These are phyloP conservation scores for Blastocystis hominis DNA, from an alignment of 352 stramenopile species.

Conservation along the genomic window DNA sequence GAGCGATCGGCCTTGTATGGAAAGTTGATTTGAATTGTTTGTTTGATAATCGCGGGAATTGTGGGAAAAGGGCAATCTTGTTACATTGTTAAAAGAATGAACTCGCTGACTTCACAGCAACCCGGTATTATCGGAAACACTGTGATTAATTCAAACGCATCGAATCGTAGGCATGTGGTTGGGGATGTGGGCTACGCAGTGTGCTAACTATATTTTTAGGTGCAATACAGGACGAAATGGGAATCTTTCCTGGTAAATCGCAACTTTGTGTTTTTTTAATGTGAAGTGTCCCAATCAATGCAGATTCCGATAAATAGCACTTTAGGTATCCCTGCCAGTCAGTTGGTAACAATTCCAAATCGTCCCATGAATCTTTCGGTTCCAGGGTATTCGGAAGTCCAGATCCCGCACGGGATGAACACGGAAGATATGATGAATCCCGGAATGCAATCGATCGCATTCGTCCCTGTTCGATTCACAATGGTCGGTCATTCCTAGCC, in stretches of 20 bases:
- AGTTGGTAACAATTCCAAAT: neutral
- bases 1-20: slow-evolving; percentile 43
- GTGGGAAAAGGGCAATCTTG: neutral
- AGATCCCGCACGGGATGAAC: neutral
- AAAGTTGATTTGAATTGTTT: slow-evolving; percentile 28
- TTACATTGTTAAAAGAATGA: neutral
- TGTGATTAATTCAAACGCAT: neutral
- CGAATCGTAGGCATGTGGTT: neutral
- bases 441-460: slow-evolving; percentile 15
- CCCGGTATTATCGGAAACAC: neutral
- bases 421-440: slow-evolving; percentile 12
- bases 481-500: neutral
- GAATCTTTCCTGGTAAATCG: neutral
- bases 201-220: neutral
- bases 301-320: neutral
- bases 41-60: neutral
- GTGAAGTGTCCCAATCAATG: slow-evolving; percentile 6
- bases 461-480: neutral
- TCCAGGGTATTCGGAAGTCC: neutral
- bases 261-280: neutral
- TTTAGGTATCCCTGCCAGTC: neutral
- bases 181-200: neutral
- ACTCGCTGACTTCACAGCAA: slow-evolving; percentile 35
- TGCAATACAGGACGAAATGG: slow-evolving; percentile 8
- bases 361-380: neutral